These are phyloP conservation scores for Thuidium tamariscinum DNA, from an alignment of 225 moss, liverwort and hornwort genomes.

Conservation along the genomic window DNA sequence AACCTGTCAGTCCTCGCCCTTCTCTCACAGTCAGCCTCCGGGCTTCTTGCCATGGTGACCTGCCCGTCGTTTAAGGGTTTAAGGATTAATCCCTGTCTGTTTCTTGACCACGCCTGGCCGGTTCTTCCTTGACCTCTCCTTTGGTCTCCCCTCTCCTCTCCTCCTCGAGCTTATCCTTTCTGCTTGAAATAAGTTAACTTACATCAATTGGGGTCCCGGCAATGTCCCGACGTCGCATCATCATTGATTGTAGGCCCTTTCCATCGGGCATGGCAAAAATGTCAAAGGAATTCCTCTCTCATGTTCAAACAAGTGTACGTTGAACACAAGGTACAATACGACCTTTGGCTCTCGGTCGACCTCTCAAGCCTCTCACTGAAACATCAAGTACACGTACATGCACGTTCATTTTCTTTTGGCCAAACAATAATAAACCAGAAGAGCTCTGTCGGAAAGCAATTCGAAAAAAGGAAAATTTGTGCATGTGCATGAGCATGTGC, in stretches of 20 bases:
- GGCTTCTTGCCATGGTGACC: no score
- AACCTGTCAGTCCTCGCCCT: no score
- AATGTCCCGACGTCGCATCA: background rate
- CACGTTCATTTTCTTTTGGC: background rate
- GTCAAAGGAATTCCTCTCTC: background rate
- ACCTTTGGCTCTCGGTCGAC: background rate
- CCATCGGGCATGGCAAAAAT: background rate
- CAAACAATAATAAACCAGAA: background rate
- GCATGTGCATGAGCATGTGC: background rate
- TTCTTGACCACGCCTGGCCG: background rate
- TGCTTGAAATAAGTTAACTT: background rate
- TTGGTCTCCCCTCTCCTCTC: background rate
- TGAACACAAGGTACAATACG: background rate
- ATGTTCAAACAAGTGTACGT: background rate
- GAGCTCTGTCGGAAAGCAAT: background rate
- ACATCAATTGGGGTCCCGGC: background rate
- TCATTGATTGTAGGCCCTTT: background rate
- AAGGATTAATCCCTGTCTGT: background rate
- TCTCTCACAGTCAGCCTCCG: no score
- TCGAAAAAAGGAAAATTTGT: no score
- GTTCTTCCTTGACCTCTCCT: background rate
- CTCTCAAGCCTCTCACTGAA: background rate
- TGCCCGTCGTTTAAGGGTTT: no score
- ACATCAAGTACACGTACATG: background rate
- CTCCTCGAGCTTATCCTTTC: background rate